Evolutionary conservation across 2,329 filamentous ascomycete species (phyloP).

Genomic region (Paracorniculantispora psalliotae): DNA sequence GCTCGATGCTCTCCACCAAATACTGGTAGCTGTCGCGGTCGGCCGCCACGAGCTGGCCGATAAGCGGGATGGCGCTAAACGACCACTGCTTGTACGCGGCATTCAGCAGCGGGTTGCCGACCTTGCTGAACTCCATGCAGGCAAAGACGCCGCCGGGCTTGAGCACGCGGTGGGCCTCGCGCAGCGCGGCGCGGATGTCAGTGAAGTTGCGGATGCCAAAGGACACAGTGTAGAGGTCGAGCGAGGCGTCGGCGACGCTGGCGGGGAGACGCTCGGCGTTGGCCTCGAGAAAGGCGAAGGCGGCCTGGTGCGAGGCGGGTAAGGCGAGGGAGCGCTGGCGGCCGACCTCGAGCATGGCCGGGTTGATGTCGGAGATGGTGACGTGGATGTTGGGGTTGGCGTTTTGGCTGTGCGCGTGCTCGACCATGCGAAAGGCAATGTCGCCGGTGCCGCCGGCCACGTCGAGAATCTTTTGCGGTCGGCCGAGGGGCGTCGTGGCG

Average conservation of each 20-base stretch:
- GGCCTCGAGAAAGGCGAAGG: slow-evolving; percentile 75
- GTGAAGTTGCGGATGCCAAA: slow-evolving; percentile 98
- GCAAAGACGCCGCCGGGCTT: slow-evolving; percentile 95
- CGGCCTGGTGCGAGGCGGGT: slow-evolving; percentile 49
- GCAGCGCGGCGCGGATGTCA: slow-evolving; percentile 76
- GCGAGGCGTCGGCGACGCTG: slow-evolving; percentile 59
- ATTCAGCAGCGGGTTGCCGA: slow-evolving; percentile 71
- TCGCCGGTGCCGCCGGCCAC: slow-evolving; percentile 96
- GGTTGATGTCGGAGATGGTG: slow-evolving; percentile 93
- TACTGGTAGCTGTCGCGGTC: slow-evolving; percentile 98
- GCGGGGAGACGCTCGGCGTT: slow-evolving; percentile 74
- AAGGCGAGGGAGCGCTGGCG: slow-evolving; percentile 65
- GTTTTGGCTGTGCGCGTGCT: slow-evolving; percentile 78
- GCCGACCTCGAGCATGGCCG: slow-evolving; percentile 87
- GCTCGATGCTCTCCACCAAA: slow-evolving; percentile 94
- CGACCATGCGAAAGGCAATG: slow-evolving; percentile 93
- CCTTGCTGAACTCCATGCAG: slow-evolving; percentile 90
- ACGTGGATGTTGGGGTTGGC: slow-evolving; percentile 72
- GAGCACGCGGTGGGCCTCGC: slow-evolving; percentile 80
- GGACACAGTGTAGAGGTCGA: slow-evolving; percentile 95
- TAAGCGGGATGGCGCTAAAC: slow-evolving; percentile 88
- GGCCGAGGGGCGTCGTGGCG: slow-evolving; percentile 39
- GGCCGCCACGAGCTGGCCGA: slow-evolving; percentile 89
- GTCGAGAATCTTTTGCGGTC: slow-evolving; percentile 74
- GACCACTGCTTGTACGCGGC: slow-evolving; percentile 92